These are phyloP conservation scores for Hyphopichia wangnamkhiaoensis DNA, from an alignment of 1,139 yeast species.

Conservation along the genomic window DNA sequence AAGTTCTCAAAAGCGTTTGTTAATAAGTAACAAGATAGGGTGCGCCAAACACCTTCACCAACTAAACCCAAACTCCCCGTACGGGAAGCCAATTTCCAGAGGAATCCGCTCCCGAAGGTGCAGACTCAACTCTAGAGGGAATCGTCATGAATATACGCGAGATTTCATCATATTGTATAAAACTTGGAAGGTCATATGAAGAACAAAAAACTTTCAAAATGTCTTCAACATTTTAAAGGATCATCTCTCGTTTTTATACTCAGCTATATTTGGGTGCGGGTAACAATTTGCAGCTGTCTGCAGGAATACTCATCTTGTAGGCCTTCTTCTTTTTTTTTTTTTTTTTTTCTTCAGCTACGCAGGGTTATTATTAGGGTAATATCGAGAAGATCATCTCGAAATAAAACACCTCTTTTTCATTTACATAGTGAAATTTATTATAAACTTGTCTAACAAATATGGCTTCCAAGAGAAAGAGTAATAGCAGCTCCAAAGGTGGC, in stretches of 20 bases:
- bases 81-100: conserved; percentile 34
- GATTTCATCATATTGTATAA: conserved; percentile 63
- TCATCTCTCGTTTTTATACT: conserved; percentile 12
- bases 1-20: conserved; percentile 50
- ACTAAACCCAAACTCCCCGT: conserved; percentile 46
- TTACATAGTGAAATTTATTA: not conserved
- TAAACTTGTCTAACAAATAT: not conserved
- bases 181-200: conserved; percentile 57
- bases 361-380: conserved; percentile 1
- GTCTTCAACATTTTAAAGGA: conserved; percentile 4
- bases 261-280: conserved; percentile 17
- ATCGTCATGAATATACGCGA: conserved; percentile 51
- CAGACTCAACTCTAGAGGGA: conserved; percentile 52
- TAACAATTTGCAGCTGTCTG: conserved; percentile 11
- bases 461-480: conserved; percentile 3
- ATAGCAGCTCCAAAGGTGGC: not conserved
- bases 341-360: not conserved
- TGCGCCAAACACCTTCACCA: conserved; percentile 69
- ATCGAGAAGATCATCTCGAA: too few relatives aligned
- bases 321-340: not conserved
- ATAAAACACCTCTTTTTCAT: too few relatives aligned
- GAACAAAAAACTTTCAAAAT: conserved; percentile 10
- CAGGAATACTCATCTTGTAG: conserved; percentile 3
- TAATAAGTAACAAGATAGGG: conserved; percentile 55
- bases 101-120: conserved; percentile 32